phyloP scores from a whole-genome alignment of 176 grass and related monocot genomes.

The Aechmea fasciata region DNA sequence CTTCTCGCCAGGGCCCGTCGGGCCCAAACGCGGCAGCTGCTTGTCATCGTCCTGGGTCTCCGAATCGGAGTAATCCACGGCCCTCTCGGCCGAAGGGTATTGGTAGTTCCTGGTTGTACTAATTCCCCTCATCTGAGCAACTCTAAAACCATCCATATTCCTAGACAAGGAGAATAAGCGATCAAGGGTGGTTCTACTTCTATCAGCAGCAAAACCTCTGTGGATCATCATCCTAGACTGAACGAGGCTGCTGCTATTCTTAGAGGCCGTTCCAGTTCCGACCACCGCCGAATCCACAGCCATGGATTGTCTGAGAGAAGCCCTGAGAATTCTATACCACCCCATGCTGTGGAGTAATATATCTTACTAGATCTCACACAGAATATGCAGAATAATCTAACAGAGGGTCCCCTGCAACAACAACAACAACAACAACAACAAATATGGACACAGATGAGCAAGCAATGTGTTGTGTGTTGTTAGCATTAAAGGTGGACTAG shows the following conservation, averaged over 20 bases:
- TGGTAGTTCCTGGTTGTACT: constrained; percentile 20
- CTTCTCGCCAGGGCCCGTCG: constrained; percentile 53
- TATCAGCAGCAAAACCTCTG: not conserved
- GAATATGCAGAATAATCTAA: not conserved
- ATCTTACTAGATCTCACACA: not conserved
- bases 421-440: not conserved
- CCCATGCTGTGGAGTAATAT: constrained; percentile 8
- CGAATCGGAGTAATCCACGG: constrained; percentile 23
- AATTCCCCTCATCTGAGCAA: constrained; percentile 29
- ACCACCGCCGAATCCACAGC: constrained; percentile 6
- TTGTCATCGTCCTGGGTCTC: constrained; percentile 5
- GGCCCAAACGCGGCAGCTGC: constrained; percentile 32
- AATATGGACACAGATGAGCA: not conserved
- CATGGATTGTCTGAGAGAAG: constrained; percentile 35
- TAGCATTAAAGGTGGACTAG: not conserved
- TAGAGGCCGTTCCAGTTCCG: constrained; percentile 16
- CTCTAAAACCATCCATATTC: constrained; percentile 16
- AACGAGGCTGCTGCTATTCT: constrained; percentile 10
- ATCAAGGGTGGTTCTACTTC: not conserved
- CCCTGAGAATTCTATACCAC: constrained; percentile 47
- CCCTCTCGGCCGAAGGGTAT: constrained; percentile 13
- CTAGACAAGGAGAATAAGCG: constrained; percentile 12
- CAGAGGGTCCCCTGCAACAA: not conserved
- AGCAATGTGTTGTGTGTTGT: not conserved
- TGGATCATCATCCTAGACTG: constrained; percentile 18